Percentiles rank a stretch among this genome's conserved stretches.
These are phyloP conservation scores for Tolypocladium pustulatum DNA, from an alignment of 2,329 filamentous ascomycete genomes.

Conservation along the genomic window DNA sequence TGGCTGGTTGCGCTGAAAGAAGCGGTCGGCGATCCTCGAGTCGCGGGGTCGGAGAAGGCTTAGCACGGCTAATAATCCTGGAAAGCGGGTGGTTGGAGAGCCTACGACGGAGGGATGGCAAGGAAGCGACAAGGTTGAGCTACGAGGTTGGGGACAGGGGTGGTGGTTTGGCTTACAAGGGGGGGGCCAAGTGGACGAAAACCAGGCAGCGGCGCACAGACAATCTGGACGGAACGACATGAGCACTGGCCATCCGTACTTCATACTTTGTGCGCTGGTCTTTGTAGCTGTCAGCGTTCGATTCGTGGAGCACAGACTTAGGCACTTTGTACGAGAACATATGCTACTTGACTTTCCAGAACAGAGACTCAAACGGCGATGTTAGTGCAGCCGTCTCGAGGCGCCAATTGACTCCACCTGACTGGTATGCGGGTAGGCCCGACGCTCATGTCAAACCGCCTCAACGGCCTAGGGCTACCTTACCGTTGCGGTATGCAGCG, in stretches of 20 bases:
- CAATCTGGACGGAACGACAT: not conserved
- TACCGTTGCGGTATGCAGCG: not conserved
- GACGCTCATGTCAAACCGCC: not conserved
- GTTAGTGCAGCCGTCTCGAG: no score
- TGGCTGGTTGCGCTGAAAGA: not conserved
- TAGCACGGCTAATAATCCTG: not conserved
- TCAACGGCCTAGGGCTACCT: not conserved
- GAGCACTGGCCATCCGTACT: not conserved
- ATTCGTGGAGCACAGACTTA: not conserved
- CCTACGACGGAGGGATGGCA: not conserved
- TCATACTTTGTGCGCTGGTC: not conserved
- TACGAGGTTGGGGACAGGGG: not conserved
- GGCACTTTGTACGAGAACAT: not conserved
- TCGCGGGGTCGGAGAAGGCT: not conserved
- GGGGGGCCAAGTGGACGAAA: not conserved
- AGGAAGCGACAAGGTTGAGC: not conserved
- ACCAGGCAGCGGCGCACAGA: not conserved
- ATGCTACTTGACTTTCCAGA: not conserved
- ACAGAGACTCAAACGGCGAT: not conserved
- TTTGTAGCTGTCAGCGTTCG: no score
- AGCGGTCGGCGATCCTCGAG: not conserved
- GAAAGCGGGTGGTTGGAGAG: not conserved
- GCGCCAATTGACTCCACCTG: not conserved
- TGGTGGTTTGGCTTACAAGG: not conserved
- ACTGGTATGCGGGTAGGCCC: not conserved